These are phyloP conservation scores for Amylocystis lapponica DNA, from an alignment of 768 basidiomycete species.

Conservation along the genomic window DNA sequence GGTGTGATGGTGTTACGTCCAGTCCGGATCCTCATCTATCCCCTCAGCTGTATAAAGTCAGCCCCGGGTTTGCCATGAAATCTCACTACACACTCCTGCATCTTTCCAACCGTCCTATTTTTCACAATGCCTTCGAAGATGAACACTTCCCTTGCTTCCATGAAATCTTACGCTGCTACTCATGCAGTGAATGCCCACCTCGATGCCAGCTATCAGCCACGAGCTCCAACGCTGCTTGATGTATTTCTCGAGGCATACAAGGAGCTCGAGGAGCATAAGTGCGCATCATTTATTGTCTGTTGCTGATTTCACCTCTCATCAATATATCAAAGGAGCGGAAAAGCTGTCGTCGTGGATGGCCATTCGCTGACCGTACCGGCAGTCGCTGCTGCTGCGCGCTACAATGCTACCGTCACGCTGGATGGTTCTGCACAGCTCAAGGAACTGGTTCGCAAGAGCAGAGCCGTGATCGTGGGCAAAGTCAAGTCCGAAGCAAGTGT, in stretches of 20 bases:
- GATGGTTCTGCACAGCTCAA: constrained; percentile 42
- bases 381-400: constrained; percentile 71
- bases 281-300: constrained; percentile 14
- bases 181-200: neutral
- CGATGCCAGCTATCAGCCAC: neutral
- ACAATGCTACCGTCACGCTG: constrained; percentile 45
- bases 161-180: too few relatives aligned
- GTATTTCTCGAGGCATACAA: constrained; percentile 54
- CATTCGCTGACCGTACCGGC: constrained; percentile 68
- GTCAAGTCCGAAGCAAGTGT: constrained; percentile 62
- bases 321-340: constrained; percentile 55
- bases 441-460: constrained; percentile 55
- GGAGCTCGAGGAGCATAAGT: constrained; percentile 66
- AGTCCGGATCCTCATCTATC: too few relatives aligned
- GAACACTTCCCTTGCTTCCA: too few relatives aligned
- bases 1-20: too few relatives aligned
- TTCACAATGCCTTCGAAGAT: too few relatives aligned
- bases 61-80: too few relatives aligned
- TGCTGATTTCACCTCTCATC: neutral
- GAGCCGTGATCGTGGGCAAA: constrained; percentile 60
- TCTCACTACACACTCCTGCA: too few relatives aligned
- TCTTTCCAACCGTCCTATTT: too few relatives aligned
- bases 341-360: constrained; percentile 61
- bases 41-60: too few relatives aligned
- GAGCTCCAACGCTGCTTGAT: constrained; percentile 35